phyloP scores from a whole-genome alignment of 1,139 yeast genomes.

The Pichia sorboxylosa region DNA sequence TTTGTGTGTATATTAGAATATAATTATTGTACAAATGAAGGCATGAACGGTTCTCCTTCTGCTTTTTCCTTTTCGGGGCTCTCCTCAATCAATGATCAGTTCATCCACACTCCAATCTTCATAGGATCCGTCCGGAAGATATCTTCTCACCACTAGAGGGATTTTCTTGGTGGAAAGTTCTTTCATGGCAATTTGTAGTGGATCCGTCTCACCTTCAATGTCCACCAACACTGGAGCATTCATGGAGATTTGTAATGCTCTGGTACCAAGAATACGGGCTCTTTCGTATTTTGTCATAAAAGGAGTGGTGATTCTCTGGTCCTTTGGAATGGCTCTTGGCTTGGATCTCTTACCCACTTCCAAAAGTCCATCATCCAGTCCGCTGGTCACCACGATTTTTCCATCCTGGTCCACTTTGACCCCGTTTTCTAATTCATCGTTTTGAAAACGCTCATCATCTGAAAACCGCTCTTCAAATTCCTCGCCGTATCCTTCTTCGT shows the following conservation, averaged over 20 bases:
- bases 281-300: conserved; percentile 98
- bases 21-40: too few relatives aligned
- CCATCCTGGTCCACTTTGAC: conserved; percentile 41
- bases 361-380: conserved; percentile 48
- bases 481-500: conserved; percentile 28
- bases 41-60: too few relatives aligned
- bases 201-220: conserved; percentile 97
- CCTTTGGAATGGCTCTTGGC: conserved; percentile 83
- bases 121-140: conserved; percentile 90
- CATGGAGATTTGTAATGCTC: conserved; percentile 93
- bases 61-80: too few relatives aligned
- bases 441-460: conserved; percentile 21
- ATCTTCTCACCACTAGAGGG: conserved; percentile 90
- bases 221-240: conserved; percentile 98
- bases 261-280: conserved; percentile 90
- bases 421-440: conserved; percentile 66
- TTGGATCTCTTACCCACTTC: conserved; percentile 48
- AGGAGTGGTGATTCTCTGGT: conserved; percentile 87
- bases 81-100: conserved; percentile 68
- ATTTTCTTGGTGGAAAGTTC: conserved; percentile 90
- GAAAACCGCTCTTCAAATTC: conserved; percentile 17
- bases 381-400: conserved; percentile 25
- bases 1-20: too few relatives aligned
- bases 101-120: conserved; percentile 99
- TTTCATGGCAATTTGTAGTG: conserved; percentile 96